phyloP scores from a whole-genome alignment of 2,329 filamentous ascomycete genomes.

The Pestalotiopsis sp. region DNA sequence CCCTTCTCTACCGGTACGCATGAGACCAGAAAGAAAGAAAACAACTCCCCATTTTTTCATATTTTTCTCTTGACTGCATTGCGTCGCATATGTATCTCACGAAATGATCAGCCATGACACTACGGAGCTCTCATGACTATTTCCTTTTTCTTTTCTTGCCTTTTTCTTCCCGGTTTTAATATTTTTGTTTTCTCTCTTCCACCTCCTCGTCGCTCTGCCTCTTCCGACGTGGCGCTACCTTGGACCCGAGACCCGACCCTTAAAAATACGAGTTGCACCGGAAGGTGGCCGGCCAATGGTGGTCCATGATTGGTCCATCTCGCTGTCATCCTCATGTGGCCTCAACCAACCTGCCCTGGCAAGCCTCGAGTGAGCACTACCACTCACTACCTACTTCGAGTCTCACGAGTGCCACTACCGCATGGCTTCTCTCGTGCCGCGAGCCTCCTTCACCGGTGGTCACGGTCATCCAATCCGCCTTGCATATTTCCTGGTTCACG shows the following conservation, averaged over 20 bases:
- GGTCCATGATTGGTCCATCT: neutral
- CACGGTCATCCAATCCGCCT: neutral
- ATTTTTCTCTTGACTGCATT: neutral
- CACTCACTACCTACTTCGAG: too few species aligned
- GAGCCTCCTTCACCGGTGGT: neutral
- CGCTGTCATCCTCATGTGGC: neutral
- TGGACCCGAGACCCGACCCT: neutral
- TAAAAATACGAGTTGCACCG: neutral
- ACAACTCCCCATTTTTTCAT: neutral
- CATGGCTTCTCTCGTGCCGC: neutral
- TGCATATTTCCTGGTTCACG: neutral
- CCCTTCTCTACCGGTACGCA: neutral
- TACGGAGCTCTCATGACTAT: neutral
- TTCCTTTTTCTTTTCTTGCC: neutral
- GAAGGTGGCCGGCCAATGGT: neutral
- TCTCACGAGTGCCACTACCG: too few species aligned
- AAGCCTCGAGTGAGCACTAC: neutral
- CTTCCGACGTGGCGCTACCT: neutral
- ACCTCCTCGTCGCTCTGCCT: neutral
- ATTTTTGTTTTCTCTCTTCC: too few species aligned
- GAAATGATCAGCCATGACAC: neutral
- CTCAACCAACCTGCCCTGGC: neutral
- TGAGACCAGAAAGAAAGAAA: neutral
- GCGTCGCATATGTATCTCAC: slow-evolving; percentile 1
- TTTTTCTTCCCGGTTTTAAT: neutral